A percentile compares a stretch with the other conserved stretches of the same genome.
phyloP scores from a whole-genome alignment of 176 grass and related monocot genomes.

The Elymus sibiricus region DNA sequence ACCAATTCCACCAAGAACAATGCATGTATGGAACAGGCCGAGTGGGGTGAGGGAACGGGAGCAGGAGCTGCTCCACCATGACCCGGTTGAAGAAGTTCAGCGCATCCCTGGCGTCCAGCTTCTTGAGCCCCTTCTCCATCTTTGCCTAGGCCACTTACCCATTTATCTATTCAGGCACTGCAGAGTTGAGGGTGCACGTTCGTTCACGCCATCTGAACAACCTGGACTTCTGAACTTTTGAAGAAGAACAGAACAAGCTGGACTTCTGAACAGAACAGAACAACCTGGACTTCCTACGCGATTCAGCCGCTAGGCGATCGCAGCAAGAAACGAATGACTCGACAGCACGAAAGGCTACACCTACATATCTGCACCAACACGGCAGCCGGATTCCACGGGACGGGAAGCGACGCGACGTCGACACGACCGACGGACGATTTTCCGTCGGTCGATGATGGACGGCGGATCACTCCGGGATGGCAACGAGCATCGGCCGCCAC shows the following conservation, averaged over 20 bases:
- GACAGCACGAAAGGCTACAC: constrained; percentile 29
- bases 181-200: no score
- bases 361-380: neutral
- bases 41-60: constrained; percentile 69
- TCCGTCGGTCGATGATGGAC: neutral
- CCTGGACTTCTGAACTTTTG: no score
- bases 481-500: constrained; percentile 76
- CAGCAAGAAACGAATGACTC: neutral
- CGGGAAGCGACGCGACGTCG: neutral
- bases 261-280: no score
- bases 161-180: no score
- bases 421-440: neutral
- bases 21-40: neutral
- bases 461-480: constrained; percentile 64
- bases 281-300: no score
- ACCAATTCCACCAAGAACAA: no score
- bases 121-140: constrained; percentile 64
- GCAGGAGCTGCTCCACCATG: constrained; percentile 65
- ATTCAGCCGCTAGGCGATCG: neutral
- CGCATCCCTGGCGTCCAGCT: constrained; percentile 47
- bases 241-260: no score
- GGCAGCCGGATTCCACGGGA: neutral
- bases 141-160: neutral
- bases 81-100: constrained; percentile 66
- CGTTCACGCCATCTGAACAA: no score